Conservation (phyloP, 2,329 filamentous ascomycete genomes). For the Scedosporium minutisporum region DNA sequence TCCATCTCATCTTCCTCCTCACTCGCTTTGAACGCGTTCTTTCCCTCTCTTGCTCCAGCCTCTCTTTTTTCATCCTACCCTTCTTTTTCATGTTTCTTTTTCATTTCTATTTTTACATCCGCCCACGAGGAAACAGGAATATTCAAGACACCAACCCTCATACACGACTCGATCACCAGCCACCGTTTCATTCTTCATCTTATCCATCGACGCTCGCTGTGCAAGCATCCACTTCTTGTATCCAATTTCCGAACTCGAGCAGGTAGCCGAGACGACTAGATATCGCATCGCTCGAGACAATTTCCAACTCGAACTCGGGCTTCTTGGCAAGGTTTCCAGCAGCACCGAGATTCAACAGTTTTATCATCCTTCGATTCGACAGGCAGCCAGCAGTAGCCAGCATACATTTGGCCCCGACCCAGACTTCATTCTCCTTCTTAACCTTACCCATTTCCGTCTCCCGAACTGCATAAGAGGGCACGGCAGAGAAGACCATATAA, state of each 20-base stretch:
- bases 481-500: background rate
- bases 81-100: background rate
- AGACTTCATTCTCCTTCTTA: background rate
- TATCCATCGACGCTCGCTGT: background rate
- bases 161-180: background rate
- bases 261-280: background rate
- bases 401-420: background rate
- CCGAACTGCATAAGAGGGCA: background rate
- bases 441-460: background rate
- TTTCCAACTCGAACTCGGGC: background rate
- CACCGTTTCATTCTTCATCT: background rate
- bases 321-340: background rate
- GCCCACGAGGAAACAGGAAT: background rate
- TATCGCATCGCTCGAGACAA: background rate
- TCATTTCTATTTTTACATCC: background rate
- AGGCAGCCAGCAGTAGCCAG: background rate
- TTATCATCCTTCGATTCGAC: background rate
- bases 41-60: background rate
- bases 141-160: background rate
- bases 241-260: background rate
- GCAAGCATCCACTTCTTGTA: background rate
- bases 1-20: background rate
- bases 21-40: background rate
- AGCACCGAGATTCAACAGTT: background rate
- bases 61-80: background rate